phyloP scores from a whole-genome alignment of 2,329 filamentous ascomycete genomes.

The Delphinella strobiligena region DNA sequence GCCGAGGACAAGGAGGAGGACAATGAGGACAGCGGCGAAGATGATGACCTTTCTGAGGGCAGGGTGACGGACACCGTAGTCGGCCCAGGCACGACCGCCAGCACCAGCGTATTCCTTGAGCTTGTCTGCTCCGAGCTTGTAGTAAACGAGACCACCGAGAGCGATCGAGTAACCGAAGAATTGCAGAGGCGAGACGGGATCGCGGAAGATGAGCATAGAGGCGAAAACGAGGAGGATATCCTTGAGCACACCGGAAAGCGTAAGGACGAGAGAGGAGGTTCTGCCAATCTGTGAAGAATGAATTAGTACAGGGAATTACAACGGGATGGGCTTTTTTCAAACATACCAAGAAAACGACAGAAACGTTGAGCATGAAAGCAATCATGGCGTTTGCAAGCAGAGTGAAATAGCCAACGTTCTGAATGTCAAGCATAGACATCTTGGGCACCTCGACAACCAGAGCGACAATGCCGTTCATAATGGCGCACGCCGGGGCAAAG shows the following conservation, averaged over 20 bases:
- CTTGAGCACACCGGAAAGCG: slow-evolving; percentile 78
- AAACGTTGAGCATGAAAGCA: slow-evolving; percentile 73
- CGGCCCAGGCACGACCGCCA: slow-evolving; percentile 67
- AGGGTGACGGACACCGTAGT: slow-evolving; percentile 69
- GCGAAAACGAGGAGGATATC: slow-evolving; percentile 71
- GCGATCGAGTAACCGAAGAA: slow-evolving; percentile 77
- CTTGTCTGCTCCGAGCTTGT: slow-evolving; percentile 75
- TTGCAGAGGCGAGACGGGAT: slow-evolving; percentile 61
- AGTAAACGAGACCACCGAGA: slow-evolving; percentile 67
- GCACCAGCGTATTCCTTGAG: slow-evolving; percentile 68
- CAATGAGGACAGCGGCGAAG: slow-evolving; percentile 49
- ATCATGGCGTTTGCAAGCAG: slow-evolving; percentile 66
- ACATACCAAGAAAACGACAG: slow-evolving; percentile 73
- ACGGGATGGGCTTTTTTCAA: neutral
- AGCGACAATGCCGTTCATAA: slow-evolving; percentile 66
- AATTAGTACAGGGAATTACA: neutral
- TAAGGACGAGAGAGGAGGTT: slow-evolving; percentile 75
- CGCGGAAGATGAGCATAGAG: slow-evolving; percentile 72
- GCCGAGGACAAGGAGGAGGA: slow-evolving; percentile 58
- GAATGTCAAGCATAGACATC: slow-evolving; percentile 57
- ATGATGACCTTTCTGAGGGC: slow-evolving; percentile 66
- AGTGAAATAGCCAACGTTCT: slow-evolving; percentile 59
- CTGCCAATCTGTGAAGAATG: slow-evolving; percentile 58
- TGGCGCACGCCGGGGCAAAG: slow-evolving; percentile 72
- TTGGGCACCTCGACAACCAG: slow-evolving; percentile 62